These are phyloP conservation scores for Schoenoplectus triqueter DNA, from an alignment of 202 grass and related monocot species.

Conservation along the genomic window DNA sequence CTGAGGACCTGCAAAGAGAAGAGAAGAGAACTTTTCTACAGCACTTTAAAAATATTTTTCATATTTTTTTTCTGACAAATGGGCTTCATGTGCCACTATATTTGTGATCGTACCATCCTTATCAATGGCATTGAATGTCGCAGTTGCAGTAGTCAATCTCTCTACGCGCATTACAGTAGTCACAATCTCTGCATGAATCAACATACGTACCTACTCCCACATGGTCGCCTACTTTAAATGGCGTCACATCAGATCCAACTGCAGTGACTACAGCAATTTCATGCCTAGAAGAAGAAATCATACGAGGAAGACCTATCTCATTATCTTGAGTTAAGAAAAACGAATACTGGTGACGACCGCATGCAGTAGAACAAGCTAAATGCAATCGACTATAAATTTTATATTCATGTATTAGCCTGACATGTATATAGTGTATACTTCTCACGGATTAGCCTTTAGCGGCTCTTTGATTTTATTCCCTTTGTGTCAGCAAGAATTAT, in stretches of 20 bases:
- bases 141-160: slow-evolving; percentile 26
- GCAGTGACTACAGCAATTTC: slow-evolving; percentile 48
- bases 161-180: slow-evolving; percentile 38
- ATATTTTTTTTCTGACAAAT: no score
- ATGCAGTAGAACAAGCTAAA: no score
- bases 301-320: background rate
- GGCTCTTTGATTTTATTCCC: no score
- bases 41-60: no score
- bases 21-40: background rate
- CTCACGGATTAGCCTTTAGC: no score
- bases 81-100: slow-evolving; percentile 43
- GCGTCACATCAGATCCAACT: slow-evolving; percentile 41
- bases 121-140: slow-evolving; percentile 45
- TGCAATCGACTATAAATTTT: no score
- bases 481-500: no score
- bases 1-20: background rate
- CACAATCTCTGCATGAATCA: slow-evolving; percentile 49
- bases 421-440: no score
- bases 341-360: background rate
- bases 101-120: slow-evolving; percentile 52
- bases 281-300: slow-evolving; percentile 40
- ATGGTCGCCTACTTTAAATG: slow-evolving; percentile 49
- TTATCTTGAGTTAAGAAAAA: background rate
- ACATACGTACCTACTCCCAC: slow-evolving; percentile 51
- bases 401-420: no score